phyloP scores from a whole-genome alignment of 495 filamentous ascomycete genomes.

The Aspergillus cristatus region DNA sequence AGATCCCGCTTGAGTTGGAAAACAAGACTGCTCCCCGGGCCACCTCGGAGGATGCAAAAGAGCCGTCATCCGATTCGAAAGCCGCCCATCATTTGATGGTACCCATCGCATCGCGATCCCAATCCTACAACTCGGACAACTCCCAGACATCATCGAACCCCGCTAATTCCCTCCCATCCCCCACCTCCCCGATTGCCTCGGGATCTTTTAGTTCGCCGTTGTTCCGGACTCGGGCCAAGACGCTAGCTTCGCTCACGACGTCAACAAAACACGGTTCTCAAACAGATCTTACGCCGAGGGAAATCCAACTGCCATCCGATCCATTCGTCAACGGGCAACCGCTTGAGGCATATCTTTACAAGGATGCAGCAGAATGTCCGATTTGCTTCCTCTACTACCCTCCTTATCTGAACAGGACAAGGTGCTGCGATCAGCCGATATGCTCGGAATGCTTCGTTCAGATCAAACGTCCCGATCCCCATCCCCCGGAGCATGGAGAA shows the following conservation, averaged over 20 bases:
- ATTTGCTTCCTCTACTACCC: conserved; percentile 97
- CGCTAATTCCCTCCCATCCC: conserved; percentile 42
- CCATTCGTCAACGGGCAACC: conserved; percentile 87
- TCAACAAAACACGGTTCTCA: conserved; percentile 58
- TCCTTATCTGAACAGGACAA: conserved; percentile 88
- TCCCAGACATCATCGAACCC: conserved; percentile 35
- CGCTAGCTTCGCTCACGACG: conserved; percentile 73
- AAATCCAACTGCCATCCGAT: conserved; percentile 71
- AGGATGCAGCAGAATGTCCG: conserved; percentile 81
- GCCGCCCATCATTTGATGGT: conserved; percentile 62
- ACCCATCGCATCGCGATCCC: conserved; percentile 64
- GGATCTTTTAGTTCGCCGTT: conserved; percentile 55
- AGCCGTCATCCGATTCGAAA: conserved; percentile 21
- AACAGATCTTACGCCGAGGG: conserved; percentile 61
- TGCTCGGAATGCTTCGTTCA: conserved; percentile 99
- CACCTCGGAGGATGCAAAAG: conserved; percentile 28
- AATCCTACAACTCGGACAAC: conserved; percentile 64
- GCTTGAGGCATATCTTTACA: conserved; percentile 87
- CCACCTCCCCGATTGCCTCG: conserved; percentile 39
- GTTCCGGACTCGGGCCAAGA: conserved; percentile 67
- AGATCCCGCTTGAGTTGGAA: conserved; percentile 63
- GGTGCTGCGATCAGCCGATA: conserved; percentile 94
- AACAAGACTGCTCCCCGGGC: conserved; percentile 30
- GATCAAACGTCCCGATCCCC: conserved; percentile 93
- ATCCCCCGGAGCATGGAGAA: conserved; percentile 78